A percentile compares a stretch with the other conserved stretches of the same genome.
These are phyloP conservation scores for Carex scoparia DNA, from an alignment of 176 grass and related monocot species.

Conservation along the genomic window DNA sequence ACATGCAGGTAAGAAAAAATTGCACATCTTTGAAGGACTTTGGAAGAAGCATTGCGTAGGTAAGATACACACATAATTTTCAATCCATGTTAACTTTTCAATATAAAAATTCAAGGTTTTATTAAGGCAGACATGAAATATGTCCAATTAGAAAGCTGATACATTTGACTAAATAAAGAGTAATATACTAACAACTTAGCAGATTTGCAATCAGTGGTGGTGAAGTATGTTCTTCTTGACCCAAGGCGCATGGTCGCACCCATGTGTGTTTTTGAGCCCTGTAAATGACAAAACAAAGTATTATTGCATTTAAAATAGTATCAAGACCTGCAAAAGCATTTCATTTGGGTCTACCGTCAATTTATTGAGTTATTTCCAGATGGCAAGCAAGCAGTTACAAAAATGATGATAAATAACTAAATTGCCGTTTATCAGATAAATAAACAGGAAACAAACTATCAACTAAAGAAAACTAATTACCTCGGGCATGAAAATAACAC, in stretches of 20 bases:
- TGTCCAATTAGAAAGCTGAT: not conserved
- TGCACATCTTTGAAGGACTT: not conserved
- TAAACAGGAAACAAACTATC: not conserved
- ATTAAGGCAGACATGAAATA: not conserved
- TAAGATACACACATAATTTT: not conserved
- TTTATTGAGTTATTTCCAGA: not conserved
- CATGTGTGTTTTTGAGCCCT: constrained; percentile 99
- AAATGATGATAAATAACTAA: not conserved
- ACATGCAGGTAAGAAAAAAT: not conserved
- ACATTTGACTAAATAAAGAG: not conserved
- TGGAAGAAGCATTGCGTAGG: not conserved
- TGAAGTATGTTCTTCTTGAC: constrained; percentile 80
- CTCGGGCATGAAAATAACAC: constrained; percentile 94
- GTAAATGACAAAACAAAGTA: constrained; percentile 14
- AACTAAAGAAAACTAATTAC: constrained; percentile 30
- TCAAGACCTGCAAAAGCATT: not conserved
- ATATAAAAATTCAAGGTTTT: not conserved
- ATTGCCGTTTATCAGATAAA: not conserved
- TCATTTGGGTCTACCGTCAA: not conserved
- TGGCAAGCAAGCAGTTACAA: not conserved
- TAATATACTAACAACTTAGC: constrained; percentile 64
- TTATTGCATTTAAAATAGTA: not conserved
- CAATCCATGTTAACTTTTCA: not conserved
- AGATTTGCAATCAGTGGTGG: constrained; percentile 58
- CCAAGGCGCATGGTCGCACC: constrained; percentile 96